A percentile compares a stretch with the other conserved stretches of the same genome.
These are phyloP conservation scores for Chalciporus sp. DNA, from an alignment of 1,284 basidiomycete genomes.

Conservation along the genomic window DNA sequence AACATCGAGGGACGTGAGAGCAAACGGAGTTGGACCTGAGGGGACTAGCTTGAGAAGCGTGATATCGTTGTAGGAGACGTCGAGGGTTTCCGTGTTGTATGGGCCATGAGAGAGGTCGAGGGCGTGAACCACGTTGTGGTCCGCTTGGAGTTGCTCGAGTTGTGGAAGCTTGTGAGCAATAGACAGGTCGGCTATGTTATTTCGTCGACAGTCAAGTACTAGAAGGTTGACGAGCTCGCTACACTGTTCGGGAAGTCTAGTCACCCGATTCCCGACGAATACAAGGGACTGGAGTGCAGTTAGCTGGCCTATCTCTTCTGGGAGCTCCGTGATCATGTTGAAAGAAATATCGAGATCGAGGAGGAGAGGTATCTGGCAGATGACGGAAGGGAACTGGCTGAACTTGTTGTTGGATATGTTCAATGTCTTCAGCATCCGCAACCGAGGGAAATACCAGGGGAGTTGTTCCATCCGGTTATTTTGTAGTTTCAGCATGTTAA, in stretches of 20 bases:
- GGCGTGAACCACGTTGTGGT: conserved; percentile 81
- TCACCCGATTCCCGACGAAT: conserved; percentile 87
- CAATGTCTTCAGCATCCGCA: conserved; percentile 75
- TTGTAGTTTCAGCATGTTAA: conserved; percentile 80
- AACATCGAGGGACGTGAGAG: conserved; percentile 83
- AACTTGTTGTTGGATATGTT: conserved; percentile 99
- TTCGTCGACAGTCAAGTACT: conserved; percentile 82
- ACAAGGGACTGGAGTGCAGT: conserved; percentile 75
- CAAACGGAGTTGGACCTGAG: conserved; percentile 56
- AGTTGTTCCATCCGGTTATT: conserved; percentile 93
- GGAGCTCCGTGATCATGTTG: conserved; percentile 86
- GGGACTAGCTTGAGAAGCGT: conserved; percentile 76
- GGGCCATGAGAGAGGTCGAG: conserved; percentile 78
- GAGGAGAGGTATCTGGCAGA: conserved; percentile 77
- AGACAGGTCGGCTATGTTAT: conserved; percentile 77
- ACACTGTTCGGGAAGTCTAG: conserved; percentile 74
- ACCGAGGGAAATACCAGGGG: conserved; percentile 82
- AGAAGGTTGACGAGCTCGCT: conserved; percentile 63
- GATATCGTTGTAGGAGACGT: conserved; percentile 81
- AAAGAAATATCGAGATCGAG: conserved; percentile 94
- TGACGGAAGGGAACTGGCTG: conserved; percentile 74
- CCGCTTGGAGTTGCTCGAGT: conserved; percentile 70
- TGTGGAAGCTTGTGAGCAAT: conserved; percentile 71
- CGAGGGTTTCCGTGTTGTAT: conserved; percentile 54
- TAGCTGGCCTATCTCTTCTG: conserved; percentile 79